phyloP scores from a whole-genome alignment of 805 yeast species.

The Kodamaea jinghongensis region DNA sequence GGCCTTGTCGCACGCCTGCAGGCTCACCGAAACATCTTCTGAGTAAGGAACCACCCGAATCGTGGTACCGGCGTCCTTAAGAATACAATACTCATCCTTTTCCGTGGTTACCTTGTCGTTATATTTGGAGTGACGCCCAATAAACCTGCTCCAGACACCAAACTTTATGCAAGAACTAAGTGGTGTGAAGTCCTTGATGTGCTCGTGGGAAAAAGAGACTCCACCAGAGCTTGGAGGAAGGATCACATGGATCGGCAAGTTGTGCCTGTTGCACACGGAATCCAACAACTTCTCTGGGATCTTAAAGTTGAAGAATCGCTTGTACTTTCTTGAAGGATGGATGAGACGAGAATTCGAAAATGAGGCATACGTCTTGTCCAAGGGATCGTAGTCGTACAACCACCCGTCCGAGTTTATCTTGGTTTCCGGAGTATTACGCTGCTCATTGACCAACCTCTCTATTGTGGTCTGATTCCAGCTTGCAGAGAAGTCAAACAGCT shows the following conservation, averaged over 20 bases:
- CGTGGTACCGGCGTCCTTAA: conserved; percentile 26
- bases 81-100: conserved; percentile 36
- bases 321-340: conserved; percentile 25
- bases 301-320: conserved; percentile 41
- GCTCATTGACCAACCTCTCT: conserved; percentile 27
- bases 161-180: conserved; percentile 27
- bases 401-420: neutral
- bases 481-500: conserved; percentile 51
- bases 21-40: neutral
- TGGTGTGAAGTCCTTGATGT: conserved; percentile 27
- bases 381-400: neutral
- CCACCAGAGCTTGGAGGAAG: conserved; percentile 37
- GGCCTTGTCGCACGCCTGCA: neutral
- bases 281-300: conserved; percentile 39
- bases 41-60: conserved; percentile 23
- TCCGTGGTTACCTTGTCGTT: conserved; percentile 27
- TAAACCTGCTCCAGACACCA: conserved; percentile 35
- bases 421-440: neutral
- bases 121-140: conserved; percentile 37
- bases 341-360: conserved; percentile 12
- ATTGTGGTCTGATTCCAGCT: conserved; percentile 43
- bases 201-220: conserved; percentile 9
- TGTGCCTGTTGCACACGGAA: conserved; percentile 28
- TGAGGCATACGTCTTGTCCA: conserved; percentile 23
- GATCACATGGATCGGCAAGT: conserved; percentile 24